These are phyloP conservation scores for Scedosporium minutisporum DNA, from an alignment of 2,329 filamentous ascomycete genomes.

Conservation along the genomic window DNA sequence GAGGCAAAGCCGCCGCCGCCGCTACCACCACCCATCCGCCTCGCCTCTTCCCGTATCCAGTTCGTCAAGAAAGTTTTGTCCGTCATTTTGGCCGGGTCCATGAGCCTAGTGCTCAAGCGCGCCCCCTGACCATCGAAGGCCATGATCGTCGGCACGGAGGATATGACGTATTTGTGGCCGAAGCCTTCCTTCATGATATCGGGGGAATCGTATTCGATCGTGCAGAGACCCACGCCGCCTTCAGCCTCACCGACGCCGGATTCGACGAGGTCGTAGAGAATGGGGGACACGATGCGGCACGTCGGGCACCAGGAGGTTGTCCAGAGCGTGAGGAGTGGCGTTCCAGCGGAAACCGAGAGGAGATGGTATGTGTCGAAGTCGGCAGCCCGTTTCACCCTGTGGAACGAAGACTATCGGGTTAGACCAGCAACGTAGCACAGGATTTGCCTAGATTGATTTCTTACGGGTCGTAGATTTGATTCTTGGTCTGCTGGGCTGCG, in stretches of 20 bases:
- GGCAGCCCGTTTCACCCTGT: constrained; percentile 43
- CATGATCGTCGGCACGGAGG: constrained; percentile 45
- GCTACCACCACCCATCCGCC: constrained; percentile 33
- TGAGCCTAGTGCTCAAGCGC: constrained; percentile 1
- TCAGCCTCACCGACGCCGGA: constrained; percentile 43
- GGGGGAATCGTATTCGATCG: constrained; percentile 47
- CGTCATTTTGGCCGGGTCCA: constrained; percentile 24
- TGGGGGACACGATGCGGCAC: constrained; percentile 39
- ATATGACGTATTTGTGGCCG: constrained; percentile 43
- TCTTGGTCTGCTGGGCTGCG: constrained; percentile 15
- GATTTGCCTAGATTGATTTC: constrained; percentile 10
- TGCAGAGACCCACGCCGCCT: constrained; percentile 44
- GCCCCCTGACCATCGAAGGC: constrained; percentile 33
- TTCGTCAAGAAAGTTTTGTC: constrained; percentile 40
- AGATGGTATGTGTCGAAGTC: constrained; percentile 46
- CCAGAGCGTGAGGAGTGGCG: constrained; percentile 51
- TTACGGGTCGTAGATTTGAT: constrained; percentile 26
- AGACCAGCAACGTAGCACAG: constrained; percentile 15
- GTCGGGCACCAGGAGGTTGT: constrained; percentile 48
- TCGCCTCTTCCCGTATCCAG: constrained; percentile 44
- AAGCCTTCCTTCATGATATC: constrained; percentile 39
- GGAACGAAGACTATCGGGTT: constrained; percentile 4
- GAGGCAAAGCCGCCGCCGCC: constrained; percentile 29
- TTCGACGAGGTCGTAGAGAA: constrained; percentile 38
- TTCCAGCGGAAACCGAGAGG: constrained; percentile 42